Percentiles rank a stretch among this genome's conserved stretches.
These are phyloP conservation scores for Mucor velutinosus DNA, from an alignment of 371 early-diverging fungal genomes.

Conservation along the genomic window DNA sequence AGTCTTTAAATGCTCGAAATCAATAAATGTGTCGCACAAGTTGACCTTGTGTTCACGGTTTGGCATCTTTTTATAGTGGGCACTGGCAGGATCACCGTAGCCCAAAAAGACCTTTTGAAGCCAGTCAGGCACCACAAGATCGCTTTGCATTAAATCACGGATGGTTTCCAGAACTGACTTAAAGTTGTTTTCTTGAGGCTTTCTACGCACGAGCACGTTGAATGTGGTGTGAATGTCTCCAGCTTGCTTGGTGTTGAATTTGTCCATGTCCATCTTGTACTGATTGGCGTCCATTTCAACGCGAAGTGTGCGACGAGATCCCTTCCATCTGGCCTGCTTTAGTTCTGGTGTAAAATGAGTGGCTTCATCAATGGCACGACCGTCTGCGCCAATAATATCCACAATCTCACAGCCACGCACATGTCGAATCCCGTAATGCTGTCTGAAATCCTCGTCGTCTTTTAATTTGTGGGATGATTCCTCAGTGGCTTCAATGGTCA, in stretches of 20 bases:
- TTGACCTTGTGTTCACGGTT: conserved; percentile 59
- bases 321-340: conserved; percentile 46
- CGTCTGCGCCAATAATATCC: conserved; percentile 75
- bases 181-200: conserved; percentile 90
- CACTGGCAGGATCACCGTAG: conserved; percentile 88
- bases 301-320: conserved; percentile 68
- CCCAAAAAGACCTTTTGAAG: conserved; percentile 87
- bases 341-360: conserved; percentile 45
- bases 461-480: conserved; percentile 44
- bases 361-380: conserved; percentile 65
- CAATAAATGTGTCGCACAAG: conserved; percentile 87
- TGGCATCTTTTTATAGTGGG: conserved; percentile 66
- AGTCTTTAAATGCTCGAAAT: conserved; percentile 74
- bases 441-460: conserved; percentile 57
- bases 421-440: conserved; percentile 74
- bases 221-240: conserved; percentile 79
- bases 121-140: conserved; percentile 88
- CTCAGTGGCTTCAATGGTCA: conserved; percentile 71
- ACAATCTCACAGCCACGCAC: conserved; percentile 89
- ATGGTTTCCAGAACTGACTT: conserved; percentile 89
- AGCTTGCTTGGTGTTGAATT: conserved; percentile 28
- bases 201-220: conserved; percentile 87
- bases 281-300: conserved; percentile 88
- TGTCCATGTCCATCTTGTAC: conserved; percentile 61
- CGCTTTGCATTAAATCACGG: conserved; percentile 82